Conservation (phyloP, 2,329 filamentous ascomycete genomes). For the Botryosphaeria dothidea region DNA sequence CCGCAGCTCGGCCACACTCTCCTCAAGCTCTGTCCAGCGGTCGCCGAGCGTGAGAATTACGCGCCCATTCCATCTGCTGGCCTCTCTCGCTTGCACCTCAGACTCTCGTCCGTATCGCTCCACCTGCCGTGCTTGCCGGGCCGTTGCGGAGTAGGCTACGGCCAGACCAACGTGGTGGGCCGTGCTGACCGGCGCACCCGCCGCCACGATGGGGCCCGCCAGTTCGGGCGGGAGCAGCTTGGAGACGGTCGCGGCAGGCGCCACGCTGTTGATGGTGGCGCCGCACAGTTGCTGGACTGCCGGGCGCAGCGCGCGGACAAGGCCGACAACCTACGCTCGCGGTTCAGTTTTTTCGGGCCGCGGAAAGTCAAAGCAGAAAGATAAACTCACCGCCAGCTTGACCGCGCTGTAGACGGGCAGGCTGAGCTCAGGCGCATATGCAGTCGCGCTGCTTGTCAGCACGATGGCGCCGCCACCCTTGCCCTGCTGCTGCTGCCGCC, state of each 20-base stretch:
- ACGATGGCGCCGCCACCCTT: slow-evolving; percentile 36
- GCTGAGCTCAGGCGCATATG: slow-evolving; percentile 39
- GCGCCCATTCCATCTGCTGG: slow-evolving; percentile 37
- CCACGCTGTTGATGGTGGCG: slow-evolving; percentile 44
- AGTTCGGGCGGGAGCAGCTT: slow-evolving; percentile 32
- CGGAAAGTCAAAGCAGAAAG: not conserved
- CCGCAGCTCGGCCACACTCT: slow-evolving; percentile 22
- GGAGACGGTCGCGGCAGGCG: slow-evolving; percentile 28
- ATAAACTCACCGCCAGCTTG: not conserved
- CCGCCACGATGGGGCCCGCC: slow-evolving; percentile 32
- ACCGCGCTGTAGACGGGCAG: slow-evolving; percentile 34
- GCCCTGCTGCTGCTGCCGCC: slow-evolving; percentile 18
- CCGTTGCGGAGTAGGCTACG: slow-evolving; percentile 40
- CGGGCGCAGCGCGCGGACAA: slow-evolving; percentile 36
- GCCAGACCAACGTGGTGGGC: slow-evolving; percentile 23
- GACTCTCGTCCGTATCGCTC: slow-evolving; percentile 40
- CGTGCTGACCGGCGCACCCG: slow-evolving; percentile 36
- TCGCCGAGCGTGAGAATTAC: slow-evolving; percentile 39
- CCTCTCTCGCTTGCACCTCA: slow-evolving; percentile 15
- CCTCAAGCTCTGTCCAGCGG: slow-evolving; percentile 39
- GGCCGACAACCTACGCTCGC: slow-evolving; percentile 29
- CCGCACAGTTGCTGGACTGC: slow-evolving; percentile 25
- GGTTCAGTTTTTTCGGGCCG: not conserved
- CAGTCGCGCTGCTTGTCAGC: slow-evolving; percentile 41
- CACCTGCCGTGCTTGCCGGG: slow-evolving; percentile 33